phyloP scores from a whole-genome alignment of 2,329 filamentous ascomycete species.

The Epicoccum nigrum region DNA sequence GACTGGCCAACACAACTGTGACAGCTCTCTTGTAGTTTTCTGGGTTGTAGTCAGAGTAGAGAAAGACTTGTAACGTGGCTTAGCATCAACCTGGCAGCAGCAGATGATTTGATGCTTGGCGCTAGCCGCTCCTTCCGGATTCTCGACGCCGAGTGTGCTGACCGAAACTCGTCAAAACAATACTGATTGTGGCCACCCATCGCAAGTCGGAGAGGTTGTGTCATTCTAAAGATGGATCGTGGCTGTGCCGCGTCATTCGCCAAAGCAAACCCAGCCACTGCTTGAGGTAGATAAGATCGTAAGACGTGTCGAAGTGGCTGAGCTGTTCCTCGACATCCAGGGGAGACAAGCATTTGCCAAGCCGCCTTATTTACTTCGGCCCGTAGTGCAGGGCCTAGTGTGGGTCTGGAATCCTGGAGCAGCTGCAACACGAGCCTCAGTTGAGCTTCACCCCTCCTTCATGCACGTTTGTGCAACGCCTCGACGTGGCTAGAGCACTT shows the following conservation, averaged over 20 bases:
- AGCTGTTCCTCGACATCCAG: background rate
- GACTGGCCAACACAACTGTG: too few relatives aligned
- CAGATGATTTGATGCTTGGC: too few relatives aligned
- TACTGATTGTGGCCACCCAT: too few relatives aligned
- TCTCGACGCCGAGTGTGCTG: too few relatives aligned
- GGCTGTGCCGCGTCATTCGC: background rate
- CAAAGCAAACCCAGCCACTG: slow-evolving; percentile 1
- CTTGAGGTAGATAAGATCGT: background rate
- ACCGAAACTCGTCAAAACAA: too few relatives aligned
- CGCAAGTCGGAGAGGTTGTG: too few relatives aligned
- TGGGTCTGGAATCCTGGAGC: slow-evolving; percentile 10
- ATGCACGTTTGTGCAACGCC: slow-evolving; percentile 14
- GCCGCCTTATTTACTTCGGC: slow-evolving; percentile 8
- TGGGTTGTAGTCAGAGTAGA: too few relatives aligned
- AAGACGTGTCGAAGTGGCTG: slow-evolving; percentile 7
- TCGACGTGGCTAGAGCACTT: slow-evolving; percentile 12
- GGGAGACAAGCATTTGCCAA: slow-evolving; percentile 12
- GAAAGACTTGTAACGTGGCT: too few relatives aligned
- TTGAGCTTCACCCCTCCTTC: slow-evolving; percentile 3
- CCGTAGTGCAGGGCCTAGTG: slow-evolving; percentile 7
- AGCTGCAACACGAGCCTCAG: slow-evolving; percentile 16
- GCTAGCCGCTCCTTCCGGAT: too few relatives aligned
- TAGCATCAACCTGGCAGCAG: too few relatives aligned
- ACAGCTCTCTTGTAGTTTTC: too few relatives aligned
- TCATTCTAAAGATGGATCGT: background rate